Percentiles rank a stretch among this genome's conserved stretches.
phyloP scores from a whole-genome alignment of 2,329 filamentous ascomycete species.

The Diplodia scrobiculata region DNA sequence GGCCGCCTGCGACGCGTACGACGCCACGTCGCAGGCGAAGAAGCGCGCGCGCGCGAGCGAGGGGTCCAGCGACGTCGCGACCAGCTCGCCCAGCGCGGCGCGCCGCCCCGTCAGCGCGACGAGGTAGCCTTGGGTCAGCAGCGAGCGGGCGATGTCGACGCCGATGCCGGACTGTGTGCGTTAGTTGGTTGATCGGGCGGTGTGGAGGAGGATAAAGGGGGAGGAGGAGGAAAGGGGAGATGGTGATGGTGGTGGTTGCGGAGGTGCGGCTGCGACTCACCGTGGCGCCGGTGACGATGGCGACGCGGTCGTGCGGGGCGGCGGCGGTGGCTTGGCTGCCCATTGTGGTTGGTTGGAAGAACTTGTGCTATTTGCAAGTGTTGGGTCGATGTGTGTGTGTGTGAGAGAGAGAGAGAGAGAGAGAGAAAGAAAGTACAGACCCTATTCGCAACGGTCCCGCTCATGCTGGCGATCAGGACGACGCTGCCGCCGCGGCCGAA shows the following conservation, averaged over 20 bases:
- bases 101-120: slow-evolving; percentile 49
- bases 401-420: not conserved
- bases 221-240: no score
- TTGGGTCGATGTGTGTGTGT: no score
- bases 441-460: slow-evolving; percentile 62
- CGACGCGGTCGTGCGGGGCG: slow-evolving; percentile 35
- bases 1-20: slow-evolving; percentile 50
- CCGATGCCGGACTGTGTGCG: slow-evolving; percentile 53
- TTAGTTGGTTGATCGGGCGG: not conserved
- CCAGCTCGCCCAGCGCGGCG: slow-evolving; percentile 41
- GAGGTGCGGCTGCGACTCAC: slow-evolving; percentile 35
- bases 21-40: slow-evolving; percentile 50
- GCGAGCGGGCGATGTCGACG: slow-evolving; percentile 46
- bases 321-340: no score
- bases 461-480: slow-evolving; percentile 65
- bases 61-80: slow-evolving; percentile 33
- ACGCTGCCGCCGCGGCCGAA: slow-evolving; percentile 63
- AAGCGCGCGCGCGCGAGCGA: slow-evolving; percentile 38
- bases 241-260: no score
- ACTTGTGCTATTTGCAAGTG: no score
- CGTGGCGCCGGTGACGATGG: slow-evolving; percentile 48
- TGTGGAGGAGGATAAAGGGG: no score
- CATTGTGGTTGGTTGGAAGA: not conserved
- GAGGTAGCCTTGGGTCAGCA: slow-evolving; percentile 42
- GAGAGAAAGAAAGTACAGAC: slow-evolving; percentile 48